Base-by-base conservation (phyloP, 2,329 filamentous ascomycete species). In the Pseudocercospora pini-densiflorae region DNA sequence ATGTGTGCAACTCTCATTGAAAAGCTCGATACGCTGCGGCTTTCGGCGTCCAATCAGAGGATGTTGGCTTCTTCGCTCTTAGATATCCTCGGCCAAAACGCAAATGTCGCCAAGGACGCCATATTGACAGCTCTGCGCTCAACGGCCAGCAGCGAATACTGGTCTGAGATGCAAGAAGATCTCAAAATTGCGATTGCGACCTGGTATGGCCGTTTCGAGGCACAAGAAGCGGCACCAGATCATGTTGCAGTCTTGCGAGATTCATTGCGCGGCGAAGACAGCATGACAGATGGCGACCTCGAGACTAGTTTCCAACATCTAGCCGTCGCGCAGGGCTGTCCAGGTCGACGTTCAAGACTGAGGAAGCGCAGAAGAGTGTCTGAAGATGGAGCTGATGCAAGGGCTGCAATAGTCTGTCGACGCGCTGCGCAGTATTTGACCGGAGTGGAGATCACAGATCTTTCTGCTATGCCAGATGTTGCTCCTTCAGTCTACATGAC, bases 261-360 rank as follows among this genome's bases (percentile, higher is more conserved):
- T 36, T 64, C 66, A 33, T 59, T 75, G 8, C 66, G 61, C 16
- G 58, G 70, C 24, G 68, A 71, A 55, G 68, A 72, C 59, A 55
- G 64, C 31, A 76, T 75, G 74, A 67, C 64, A 7, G 73, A 75
- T 53, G 68, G 65, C 21, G 70, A 72, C 5, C 60, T 73, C 5
- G 64, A 68, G 21, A 53, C 60, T 1, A 57, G 53, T 19, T 74
- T 74, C 51, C 45, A 65, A 33, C 64, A 72, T 23, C 61, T 73
- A n/a, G 65, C 67, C 61, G 55, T 71, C 4, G 21, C 60, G 4
- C 59, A 61, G 2, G 36, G 31, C 8, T 59, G 57, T 9, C 24
- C 49, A 49, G 24, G 40, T 8, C 43, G 61, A 21, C 59, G 47
- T 12, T 53, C 67, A 24, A 60, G 66, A 31, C 55, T 65, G 51